These are phyloP conservation scores for Moelleriella libera DNA, from an alignment of 2,329 filamentous ascomycete genomes.

Conservation along the genomic window DNA sequence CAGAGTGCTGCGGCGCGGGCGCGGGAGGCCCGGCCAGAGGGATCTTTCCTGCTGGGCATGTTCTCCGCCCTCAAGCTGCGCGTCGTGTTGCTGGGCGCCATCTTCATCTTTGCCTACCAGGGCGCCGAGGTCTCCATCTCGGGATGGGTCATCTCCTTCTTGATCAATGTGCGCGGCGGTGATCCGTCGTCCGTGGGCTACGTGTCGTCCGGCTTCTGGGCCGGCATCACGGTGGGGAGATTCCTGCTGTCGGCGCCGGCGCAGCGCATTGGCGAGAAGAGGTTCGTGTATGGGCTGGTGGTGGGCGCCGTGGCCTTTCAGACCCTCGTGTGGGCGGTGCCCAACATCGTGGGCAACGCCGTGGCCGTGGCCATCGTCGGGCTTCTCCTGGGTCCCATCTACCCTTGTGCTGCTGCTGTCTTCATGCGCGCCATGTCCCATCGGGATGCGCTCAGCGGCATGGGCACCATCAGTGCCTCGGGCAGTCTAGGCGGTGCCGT, in stretches of 20 bases:
- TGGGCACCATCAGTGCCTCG: conserved; percentile 56
- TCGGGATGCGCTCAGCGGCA: conserved; percentile 44
- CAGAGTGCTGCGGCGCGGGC: conserved; percentile 19
- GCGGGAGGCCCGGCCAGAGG: conserved; percentile 9
- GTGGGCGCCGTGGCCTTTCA: conserved; percentile 52
- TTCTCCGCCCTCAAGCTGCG: conserved; percentile 33
- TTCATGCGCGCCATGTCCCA: conserved; percentile 47
- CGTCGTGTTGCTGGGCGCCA: conserved; percentile 56
- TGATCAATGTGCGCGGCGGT: conserved; percentile 59
- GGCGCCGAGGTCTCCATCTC: conserved; percentile 74
- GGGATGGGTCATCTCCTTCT: conserved; percentile 77
- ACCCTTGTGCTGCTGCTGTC: conserved; percentile 55
- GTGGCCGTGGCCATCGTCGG: conserved; percentile 58
- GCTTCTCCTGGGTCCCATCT: conserved; percentile 63
- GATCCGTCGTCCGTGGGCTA: conserved; percentile 62
- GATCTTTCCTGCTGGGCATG: conserved; percentile 24
- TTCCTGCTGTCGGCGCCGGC: conserved; percentile 56
- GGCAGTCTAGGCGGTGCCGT: conserved; percentile 55
- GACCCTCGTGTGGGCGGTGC: conserved; percentile 65
- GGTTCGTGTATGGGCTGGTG: conserved; percentile 50
- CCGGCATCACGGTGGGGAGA: conserved; percentile 61
- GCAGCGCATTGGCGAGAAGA: conserved; percentile 54
- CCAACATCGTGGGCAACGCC: conserved; percentile 57
- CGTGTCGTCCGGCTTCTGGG: conserved; percentile 60
- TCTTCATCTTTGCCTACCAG: conserved; percentile 80